Conservation (phyloP, 2,329 filamentous ascomycete genomes). For the Chalaropsis ovoidea region DNA sequence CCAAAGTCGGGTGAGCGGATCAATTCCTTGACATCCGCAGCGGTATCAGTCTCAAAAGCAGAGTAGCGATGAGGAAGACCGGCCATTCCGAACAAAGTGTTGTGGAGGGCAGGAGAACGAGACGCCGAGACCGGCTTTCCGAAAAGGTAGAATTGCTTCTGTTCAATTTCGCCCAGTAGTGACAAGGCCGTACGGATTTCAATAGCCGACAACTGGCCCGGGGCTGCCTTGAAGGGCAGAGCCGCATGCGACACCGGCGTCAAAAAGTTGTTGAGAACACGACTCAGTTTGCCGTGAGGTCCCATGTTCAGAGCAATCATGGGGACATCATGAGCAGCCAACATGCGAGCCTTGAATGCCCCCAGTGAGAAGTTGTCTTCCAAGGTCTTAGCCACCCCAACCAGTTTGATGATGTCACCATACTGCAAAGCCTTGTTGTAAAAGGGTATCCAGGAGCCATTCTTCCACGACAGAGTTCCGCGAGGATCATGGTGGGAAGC, state of each 20-base stretch:
- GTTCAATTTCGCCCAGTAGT: conserved; percentile 66
- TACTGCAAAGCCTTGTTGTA: conserved; percentile 86
- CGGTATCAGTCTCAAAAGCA: conserved; percentile 61
- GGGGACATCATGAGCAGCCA: conserved; percentile 62
- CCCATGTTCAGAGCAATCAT: conserved; percentile 97
- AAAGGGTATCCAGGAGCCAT: conserved; percentile 81
- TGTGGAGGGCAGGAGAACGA: conserved; percentile 81
- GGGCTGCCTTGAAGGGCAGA: conserved; percentile 86
- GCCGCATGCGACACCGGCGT: conserved; percentile 86
- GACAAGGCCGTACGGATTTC: conserved; percentile 75
- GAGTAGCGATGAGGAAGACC: conserved; percentile 81
- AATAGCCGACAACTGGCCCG: conserved; percentile 79
- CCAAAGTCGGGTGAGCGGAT: conserved; percentile 69
- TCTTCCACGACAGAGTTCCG: conserved; percentile 72
- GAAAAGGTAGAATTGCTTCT: conserved; percentile 75
- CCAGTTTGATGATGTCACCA: conserved; percentile 88
- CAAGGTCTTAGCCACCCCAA: conserved; percentile 64
- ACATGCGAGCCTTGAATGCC: conserved; percentile 69
- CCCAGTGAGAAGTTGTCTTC: conserved; percentile 81
- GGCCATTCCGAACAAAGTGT: conserved; percentile 62
- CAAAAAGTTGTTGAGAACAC: conserved; percentile 83
- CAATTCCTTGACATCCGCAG: conserved; percentile 49
- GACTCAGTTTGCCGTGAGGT: conserved; percentile 70
- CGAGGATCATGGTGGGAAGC: conserved; percentile 89
- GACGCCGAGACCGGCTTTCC: conserved; percentile 75